Base-by-base conservation (phyloP, 352 stramenopile species). In the Phytophthora pini region DNA sequence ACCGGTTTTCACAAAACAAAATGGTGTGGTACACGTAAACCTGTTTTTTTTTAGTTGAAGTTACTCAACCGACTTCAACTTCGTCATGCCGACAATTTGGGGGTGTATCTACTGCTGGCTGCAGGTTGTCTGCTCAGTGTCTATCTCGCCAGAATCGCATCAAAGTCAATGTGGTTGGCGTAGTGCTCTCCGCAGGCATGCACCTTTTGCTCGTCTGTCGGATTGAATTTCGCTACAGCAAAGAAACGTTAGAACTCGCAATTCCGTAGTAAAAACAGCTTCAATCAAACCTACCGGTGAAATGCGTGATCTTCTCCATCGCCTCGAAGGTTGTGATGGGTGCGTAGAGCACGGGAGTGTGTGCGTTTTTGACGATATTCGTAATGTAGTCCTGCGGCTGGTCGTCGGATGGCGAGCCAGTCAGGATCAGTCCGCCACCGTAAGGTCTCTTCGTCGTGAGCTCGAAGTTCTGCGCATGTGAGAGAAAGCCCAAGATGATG, bases 401-500 rank as follows among this genome's bases (percentile, higher is more conserved):
- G 56, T 96, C 84, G 5, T 79, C 69, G 1, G 87, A 87, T 6
- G 87, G 87, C 24, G 83, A 79, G 31, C 91, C 91, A 11, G 90
- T 96, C 48, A 97, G 79, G 27, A 97, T 95, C n/a, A 97, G 73
- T 0, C 89, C 89, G n/a, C 82, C 90, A n/a, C 82, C 79, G 56
- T 94, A 97, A 13, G 70, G 74, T 52, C 70, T 63, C 52, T 87
- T 86, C 27, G 74, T 90, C 48, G 66, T 83, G 43, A 80, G 66
- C 65, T 93, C 84, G 56, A 87, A 90, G 66, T 92, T 86, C 56
- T 92, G 81, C 43, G 74, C 76, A 52, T 97, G 89, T 27, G 82
- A 93, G 9, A 95, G 55, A 47, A 97, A 92, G 44, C 88, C 89
- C 20, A 97, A 69, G 51, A 97, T 96, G 64, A 97, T 97, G 69